Evolutionary conservation across 2,329 filamentous ascomycete genomes (phyloP).

Genomic region (Leptosphaerulina australis): DNA sequence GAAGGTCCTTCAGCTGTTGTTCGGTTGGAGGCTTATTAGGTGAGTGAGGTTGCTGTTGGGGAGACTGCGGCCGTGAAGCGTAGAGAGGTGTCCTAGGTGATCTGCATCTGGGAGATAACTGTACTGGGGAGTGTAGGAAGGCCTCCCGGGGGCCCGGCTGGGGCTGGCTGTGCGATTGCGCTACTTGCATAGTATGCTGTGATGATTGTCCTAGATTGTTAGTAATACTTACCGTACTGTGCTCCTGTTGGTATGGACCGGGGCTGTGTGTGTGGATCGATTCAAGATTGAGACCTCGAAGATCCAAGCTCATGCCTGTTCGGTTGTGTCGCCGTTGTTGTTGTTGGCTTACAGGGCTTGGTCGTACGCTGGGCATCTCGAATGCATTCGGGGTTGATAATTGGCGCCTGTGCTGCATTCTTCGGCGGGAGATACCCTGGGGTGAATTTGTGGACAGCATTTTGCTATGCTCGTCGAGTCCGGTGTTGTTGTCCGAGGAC

Average conservation of each 20-base stretch:
- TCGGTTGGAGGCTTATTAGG: constrained; percentile 46
- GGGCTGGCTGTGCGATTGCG: constrained; percentile 85
- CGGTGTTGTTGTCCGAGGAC: constrained; percentile 56
- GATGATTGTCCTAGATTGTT: constrained; percentile 62
- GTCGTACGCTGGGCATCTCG: constrained; percentile 73
- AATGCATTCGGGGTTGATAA: constrained; percentile 82
- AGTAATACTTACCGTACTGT: constrained; percentile 62
- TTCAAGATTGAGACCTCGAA: constrained; percentile 65
- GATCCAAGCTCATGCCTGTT: constrained; percentile 82
- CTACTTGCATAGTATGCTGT: constrained; percentile 86
- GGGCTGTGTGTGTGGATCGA: constrained; percentile 33
- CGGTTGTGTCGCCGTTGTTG: constrained; percentile 66
- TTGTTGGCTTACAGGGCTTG: constrained; percentile 65
- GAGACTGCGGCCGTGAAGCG: constrained; percentile 41
- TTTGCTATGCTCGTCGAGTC: constrained; percentile 70
- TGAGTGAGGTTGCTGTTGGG: constrained; percentile 43
- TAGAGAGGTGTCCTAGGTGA: constrained; percentile 45
- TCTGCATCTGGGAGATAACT: constrained; percentile 43
- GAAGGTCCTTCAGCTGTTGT: constrained; percentile 51
- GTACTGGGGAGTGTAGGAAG: constrained; percentile 48
- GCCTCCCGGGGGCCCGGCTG: constrained; percentile 69
- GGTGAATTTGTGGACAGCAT: constrained; percentile 78
- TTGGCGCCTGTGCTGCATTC: constrained; percentile 82
- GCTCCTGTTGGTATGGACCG: constrained; percentile 56
- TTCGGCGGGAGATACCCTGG: constrained; percentile 74